These are phyloP conservation scores for Ruellia speciosa DNA, from an alignment of 305 asterid genomes.

Conservation along the genomic window DNA sequence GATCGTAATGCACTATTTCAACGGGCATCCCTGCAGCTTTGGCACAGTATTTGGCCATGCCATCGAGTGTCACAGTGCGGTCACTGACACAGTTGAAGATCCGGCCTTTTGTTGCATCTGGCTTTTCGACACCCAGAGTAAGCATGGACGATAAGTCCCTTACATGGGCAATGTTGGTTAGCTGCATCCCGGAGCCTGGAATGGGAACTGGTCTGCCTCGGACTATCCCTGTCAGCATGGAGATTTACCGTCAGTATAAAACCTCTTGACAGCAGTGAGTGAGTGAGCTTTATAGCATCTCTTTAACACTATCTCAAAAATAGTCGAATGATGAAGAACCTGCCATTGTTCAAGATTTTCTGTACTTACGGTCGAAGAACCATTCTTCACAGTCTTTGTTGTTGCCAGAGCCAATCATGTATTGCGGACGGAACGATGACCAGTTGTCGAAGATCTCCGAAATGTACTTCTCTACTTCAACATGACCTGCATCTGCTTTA, in stretches of 20 bases:
- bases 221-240: conserved; percentile 63
- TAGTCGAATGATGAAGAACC: background rate
- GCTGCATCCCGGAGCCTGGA: conserved; percentile 90
- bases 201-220: conserved; percentile 71
- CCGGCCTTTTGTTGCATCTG: conserved; percentile 59
- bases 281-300: too few relatives aligned
- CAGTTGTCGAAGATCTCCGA: conserved; percentile 58
- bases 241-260: too few relatives aligned
- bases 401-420: conserved; percentile 95
- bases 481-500: conserved; percentile 89
- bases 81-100: conserved; percentile 87
- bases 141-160: conserved; percentile 87
- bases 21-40: conserved; percentile 70
- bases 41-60: conserved; percentile 78
- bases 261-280: too few relatives aligned
- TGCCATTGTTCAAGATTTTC: background rate
- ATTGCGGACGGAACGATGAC: conserved; percentile 88
- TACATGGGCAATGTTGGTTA: conserved; percentile 79
- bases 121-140: conserved; percentile 57
- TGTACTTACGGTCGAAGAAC: conserved; percentile 87
- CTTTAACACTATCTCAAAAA: background rate
- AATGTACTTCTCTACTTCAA: conserved; percentile 71
- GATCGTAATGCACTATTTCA: conserved; percentile 83
- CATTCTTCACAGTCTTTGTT: conserved; percentile 97
- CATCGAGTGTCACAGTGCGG: conserved; percentile 88